A percentile compares a stretch with the other conserved stretches of the same genome.
These are phyloP conservation scores for Mortierella sp. DNA, from an alignment of 371 early-diverging fungal species.

Conservation along the genomic window DNA sequence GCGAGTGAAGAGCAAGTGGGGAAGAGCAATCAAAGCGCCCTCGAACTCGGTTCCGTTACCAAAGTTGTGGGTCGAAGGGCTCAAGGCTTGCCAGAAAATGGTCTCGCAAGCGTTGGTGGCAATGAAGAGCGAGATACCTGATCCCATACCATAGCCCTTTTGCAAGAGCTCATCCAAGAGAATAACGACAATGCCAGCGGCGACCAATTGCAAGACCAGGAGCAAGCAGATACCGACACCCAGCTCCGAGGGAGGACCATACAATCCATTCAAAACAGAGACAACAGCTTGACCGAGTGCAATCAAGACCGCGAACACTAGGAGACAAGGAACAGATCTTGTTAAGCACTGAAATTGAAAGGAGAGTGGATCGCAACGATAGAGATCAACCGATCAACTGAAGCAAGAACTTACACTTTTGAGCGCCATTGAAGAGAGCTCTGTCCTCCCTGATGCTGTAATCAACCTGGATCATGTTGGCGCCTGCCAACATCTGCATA, in stretches of 20 bases:
- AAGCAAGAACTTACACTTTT: conserved; percentile 84
- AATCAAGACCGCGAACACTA: conserved; percentile 91
- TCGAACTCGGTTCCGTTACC: conserved; percentile 99
- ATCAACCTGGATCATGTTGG: conserved; percentile 98
- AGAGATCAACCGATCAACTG: background rate
- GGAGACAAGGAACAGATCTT: background rate
- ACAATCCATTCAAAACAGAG: conserved; percentile 98
- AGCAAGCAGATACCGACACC: conserved; percentile 95
- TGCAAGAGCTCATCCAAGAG: conserved; percentile 99
- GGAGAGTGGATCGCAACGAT: background rate
- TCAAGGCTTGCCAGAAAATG: conserved; percentile 99
- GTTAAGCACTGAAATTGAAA: background rate
- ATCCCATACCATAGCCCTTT: conserved; percentile 99
- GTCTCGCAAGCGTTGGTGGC: conserved; percentile 99
- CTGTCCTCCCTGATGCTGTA: conserved; percentile 98
- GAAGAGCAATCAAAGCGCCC: conserved; percentile 96
- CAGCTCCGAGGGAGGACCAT: conserved; percentile 95
- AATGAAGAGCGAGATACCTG: conserved; percentile 99
- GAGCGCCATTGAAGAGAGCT: conserved; percentile 97
- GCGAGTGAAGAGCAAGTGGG: conserved; percentile 96
- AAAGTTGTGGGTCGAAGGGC: conserved; percentile 96
- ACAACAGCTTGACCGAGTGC: conserved; percentile 98
- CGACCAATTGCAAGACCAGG: conserved; percentile 95
- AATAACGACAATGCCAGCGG: conserved; percentile 98
- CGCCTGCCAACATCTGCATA: conserved; percentile 98